Percentiles rank a stretch among this genome's conserved stretches.
Conservation (phyloP, 345 rosid genomes). For the Erysimum cheiranthoides region DNA sequence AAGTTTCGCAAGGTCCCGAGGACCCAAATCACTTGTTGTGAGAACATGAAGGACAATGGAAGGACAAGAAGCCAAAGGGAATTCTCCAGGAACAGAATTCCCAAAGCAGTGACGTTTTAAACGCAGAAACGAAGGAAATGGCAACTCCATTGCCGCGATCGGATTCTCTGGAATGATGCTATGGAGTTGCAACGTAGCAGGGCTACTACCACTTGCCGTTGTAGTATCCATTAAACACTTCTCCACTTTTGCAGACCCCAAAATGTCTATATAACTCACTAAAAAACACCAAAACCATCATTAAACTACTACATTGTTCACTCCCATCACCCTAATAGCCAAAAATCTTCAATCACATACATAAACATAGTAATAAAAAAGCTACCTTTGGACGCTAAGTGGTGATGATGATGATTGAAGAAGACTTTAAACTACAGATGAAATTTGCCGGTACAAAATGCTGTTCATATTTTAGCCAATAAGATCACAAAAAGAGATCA, state of each 20-base stretch:
- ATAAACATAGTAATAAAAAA: conserved; percentile 24
- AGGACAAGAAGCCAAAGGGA: conserved; percentile 40
- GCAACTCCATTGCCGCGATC: conserved; percentile 18
- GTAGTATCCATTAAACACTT: conserved; percentile 46
- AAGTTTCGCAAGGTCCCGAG: conserved; percentile 44
- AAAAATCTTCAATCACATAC: not conserved
- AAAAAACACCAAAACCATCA: conserved; percentile 21
- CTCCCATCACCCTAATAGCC: conserved; percentile 3
- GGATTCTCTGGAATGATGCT: conserved; percentile 36
- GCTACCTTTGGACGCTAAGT: conserved; percentile 32
- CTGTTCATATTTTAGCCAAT: conserved; percentile 37
- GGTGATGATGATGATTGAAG: conserved; percentile 11
- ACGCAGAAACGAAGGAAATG: conserved; percentile 23
- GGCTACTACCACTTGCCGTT: conserved; percentile 35
- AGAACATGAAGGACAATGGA: conserved; percentile 44
- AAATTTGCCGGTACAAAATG: not conserved
- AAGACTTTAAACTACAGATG: not conserved
- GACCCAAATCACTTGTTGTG: conserved; percentile 37
- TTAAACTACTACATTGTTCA: conserved; percentile 39
- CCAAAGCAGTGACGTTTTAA: conserved; percentile 43
- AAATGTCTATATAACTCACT: conserved; percentile 21
- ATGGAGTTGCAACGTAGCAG: conserved; percentile 38
- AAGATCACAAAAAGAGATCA: conserved; percentile 36
- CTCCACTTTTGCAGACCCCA: conserved; percentile 31
- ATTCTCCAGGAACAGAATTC: conserved; percentile 41